Conservation (phyloP, 805 yeast genomes). For the Wickerhamiella kurtzmanii region DNA sequence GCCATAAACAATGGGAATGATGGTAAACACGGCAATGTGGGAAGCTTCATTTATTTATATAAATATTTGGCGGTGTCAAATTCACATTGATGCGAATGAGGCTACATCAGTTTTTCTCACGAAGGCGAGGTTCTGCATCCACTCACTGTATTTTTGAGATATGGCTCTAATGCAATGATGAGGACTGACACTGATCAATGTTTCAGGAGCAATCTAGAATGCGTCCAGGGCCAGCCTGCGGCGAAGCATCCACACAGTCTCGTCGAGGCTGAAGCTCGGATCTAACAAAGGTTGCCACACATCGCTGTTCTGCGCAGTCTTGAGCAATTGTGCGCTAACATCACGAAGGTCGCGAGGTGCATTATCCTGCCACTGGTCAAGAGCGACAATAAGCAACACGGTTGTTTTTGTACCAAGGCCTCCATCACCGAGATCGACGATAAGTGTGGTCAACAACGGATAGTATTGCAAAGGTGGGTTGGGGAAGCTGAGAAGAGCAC, state of each 20-base stretch:
- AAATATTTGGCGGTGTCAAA: too few species aligned
- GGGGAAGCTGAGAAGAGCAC: slow-evolving; percentile 9
- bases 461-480: slow-evolving; percentile 9
- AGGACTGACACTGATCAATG: too few species aligned
- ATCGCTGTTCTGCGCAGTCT: background rate
- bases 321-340: background rate
- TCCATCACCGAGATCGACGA: slow-evolving; percentile 1
- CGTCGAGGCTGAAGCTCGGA: slow-evolving; percentile 2
- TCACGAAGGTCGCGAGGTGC: background rate
- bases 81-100: too few species aligned
- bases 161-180: too few species aligned
- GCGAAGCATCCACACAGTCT: slow-evolving; percentile 10
- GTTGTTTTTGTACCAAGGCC: background rate
- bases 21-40: too few species aligned
- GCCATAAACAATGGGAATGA: too few species aligned
- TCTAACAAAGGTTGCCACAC: slow-evolving; percentile 3
- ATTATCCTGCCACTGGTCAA: slow-evolving; percentile 1
- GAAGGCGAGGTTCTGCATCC: too few species aligned
- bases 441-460: slow-evolving; percentile 15
- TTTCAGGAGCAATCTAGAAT: background rate
- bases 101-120: too few species aligned
- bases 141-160: too few species aligned
- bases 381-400: background rate
- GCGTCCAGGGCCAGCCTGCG: slow-evolving; percentile 8
- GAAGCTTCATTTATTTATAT: too few species aligned